Evolutionary conservation across 345 rosid species (phyloP).

Genomic region (Hibiscus trionum): DNA sequence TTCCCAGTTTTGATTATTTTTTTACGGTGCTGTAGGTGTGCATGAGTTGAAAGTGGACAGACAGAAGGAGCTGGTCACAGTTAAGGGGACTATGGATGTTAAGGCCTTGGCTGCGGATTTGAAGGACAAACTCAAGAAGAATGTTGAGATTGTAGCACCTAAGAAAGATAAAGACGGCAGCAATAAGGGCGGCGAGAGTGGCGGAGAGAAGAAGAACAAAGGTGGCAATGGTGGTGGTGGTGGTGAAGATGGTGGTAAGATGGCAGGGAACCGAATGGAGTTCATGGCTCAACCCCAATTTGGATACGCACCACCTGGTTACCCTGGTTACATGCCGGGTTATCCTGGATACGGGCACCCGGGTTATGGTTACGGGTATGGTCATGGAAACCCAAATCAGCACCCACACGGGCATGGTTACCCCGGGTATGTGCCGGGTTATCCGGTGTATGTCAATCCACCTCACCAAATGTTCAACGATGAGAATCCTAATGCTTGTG

Average conservation of each 20-base stretch:
- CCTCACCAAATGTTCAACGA: constrained; percentile 51
- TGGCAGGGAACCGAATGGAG: constrained; percentile 27
- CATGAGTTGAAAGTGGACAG: constrained; percentile 33
- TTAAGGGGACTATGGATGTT: constrained; percentile 67
- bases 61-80: constrained; percentile 55
- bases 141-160: constrained; percentile 51
- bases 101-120: constrained; percentile 40
- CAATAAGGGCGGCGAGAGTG: constrained; percentile 20
- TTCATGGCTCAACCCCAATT: constrained; percentile 30
- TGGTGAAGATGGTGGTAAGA: constrained; percentile 5
- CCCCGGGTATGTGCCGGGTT: constrained; percentile 11
- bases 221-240: constrained; percentile 7
- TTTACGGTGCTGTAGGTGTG: constrained; percentile 40
- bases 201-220: constrained; percentile 15
- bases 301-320: constrained; percentile 16
- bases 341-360: background rate
- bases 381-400: background rate
- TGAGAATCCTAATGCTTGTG: constrained; percentile 56
- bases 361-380: background rate
- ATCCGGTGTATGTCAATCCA: constrained; percentile 7
- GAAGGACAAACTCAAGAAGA: constrained; percentile 51
- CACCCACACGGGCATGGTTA: constrained; percentile 10
- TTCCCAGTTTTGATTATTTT: background rate
- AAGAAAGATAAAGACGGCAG: constrained; percentile 52
- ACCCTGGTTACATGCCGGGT: constrained; percentile 11